phyloP scores from a whole-genome alignment of 179 eudicot genomes.

The Dionaea muscipula region DNA sequence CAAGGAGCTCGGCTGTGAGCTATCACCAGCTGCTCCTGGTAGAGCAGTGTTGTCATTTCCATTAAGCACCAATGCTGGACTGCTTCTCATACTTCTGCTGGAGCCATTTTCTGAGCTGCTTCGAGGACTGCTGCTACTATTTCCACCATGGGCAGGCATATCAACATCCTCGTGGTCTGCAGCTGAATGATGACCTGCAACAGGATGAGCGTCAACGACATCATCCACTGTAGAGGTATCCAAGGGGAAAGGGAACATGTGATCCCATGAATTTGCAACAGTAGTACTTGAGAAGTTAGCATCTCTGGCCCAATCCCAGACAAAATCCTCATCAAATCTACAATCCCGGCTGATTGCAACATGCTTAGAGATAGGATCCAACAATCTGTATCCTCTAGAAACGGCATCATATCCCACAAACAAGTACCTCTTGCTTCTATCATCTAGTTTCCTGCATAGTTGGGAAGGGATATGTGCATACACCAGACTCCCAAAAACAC shows the following conservation, averaged over 20 bases:
- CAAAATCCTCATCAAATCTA: background rate
- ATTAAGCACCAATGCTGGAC: no score
- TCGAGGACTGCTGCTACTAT: no score
- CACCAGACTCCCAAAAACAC: background rate
- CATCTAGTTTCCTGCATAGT: background rate
- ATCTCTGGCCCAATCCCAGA: background rate
- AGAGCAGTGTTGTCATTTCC: no score
- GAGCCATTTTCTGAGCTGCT: no score
- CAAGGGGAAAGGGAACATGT: no score
- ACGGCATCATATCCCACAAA: background rate
- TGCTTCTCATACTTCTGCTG: no score
- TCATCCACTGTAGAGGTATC: background rate
- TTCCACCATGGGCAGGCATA: no score
- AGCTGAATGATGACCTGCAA: no score
- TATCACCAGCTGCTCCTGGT: background rate
- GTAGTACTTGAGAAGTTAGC: background rate
- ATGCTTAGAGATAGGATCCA: background rate
- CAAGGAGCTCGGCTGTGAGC: background rate
- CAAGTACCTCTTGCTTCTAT: background rate
- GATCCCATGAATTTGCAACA: background rate
- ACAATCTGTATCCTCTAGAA: background rate
- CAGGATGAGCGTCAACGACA: no score
- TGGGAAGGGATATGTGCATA: background rate
- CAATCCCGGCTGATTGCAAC: background rate
- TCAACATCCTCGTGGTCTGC: no score